A percentile compares a stretch with the other conserved stretches of the same genome.
phyloP scores from a whole-genome alignment of 2,329 filamentous ascomycete genomes.

The Amylocarpus encephaloides region DNA sequence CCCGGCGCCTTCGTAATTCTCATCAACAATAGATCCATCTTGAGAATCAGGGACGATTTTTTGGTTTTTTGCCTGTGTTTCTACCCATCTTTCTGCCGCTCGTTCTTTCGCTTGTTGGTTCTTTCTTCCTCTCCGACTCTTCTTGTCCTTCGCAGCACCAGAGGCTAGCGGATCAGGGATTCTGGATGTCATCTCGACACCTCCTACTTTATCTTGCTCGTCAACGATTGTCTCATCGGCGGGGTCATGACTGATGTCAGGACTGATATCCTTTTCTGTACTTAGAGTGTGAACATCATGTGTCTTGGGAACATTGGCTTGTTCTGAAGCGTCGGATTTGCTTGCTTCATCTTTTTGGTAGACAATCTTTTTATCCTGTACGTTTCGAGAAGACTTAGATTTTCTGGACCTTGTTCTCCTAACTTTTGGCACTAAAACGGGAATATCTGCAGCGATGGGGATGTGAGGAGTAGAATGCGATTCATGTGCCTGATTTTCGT shows the following conservation, averaged over 20 bases:
- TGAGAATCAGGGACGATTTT: neutral
- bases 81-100: neutral
- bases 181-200: neutral
- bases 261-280: too few relatives aligned
- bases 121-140: neutral
- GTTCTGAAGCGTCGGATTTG: too few relatives aligned
- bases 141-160: neutral
- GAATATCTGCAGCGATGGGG: too few relatives aligned
- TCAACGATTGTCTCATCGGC: neutral
- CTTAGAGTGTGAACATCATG: constrained; percentile 8
- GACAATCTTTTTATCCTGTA: too few relatives aligned
- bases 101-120: neutral
- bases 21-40: neutral
- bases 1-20: neutral
- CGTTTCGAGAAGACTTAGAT: too few relatives aligned
- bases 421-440: too few relatives aligned
- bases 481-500: too few relatives aligned
- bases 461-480: too few relatives aligned
- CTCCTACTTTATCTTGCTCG: neutral
- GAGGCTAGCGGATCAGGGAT: neutral
- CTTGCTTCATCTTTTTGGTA: too few relatives aligned
- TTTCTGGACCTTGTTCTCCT: too few relatives aligned
- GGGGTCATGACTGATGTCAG: too few relatives aligned
- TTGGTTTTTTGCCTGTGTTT: neutral
- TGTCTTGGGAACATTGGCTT: too few relatives aligned